A percentile compares a stretch with the other conserved stretches of the same genome.
Conservation (phyloP, 768 basidiomycete genomes). For the Lyophyllum decastes region DNA sequence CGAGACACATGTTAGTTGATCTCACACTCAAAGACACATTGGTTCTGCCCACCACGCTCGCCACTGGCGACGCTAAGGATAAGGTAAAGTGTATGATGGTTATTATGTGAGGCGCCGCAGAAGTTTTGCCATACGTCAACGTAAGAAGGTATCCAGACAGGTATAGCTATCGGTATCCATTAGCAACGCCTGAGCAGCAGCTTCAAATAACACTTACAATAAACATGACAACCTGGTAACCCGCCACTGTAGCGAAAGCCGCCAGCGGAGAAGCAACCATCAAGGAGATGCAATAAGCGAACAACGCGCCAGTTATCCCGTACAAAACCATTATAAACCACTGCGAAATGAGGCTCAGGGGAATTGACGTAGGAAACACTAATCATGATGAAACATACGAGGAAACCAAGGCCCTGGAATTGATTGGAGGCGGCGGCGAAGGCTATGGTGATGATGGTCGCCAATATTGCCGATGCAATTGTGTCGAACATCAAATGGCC, state of each 20-base stretch:
- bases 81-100: slow-evolving; percentile 71
- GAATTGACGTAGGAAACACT: neutral
- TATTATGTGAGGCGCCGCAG: slow-evolving; percentile 53
- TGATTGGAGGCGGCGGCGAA: slow-evolving; percentile 59
- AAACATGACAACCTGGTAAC: slow-evolving; percentile 73
- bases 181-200: neutral
- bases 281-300: slow-evolving; percentile 67
- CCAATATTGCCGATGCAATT: slow-evolving; percentile 55
- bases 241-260: slow-evolving; percentile 73
- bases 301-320: slow-evolving; percentile 66
- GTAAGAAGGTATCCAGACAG: slow-evolving; percentile 69
- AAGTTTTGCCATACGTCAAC: slow-evolving; percentile 70
- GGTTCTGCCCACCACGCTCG: slow-evolving; percentile 55
- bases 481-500: slow-evolving; percentile 79
- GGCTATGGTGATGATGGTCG: slow-evolving; percentile 65
- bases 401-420: slow-evolving; percentile 70
- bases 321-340: slow-evolving; percentile 75
- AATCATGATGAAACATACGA: slow-evolving; percentile 35
- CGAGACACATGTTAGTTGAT: neutral
- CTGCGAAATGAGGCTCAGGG: slow-evolving; percentile 31
- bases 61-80: slow-evolving; percentile 68
- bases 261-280: slow-evolving; percentile 65
- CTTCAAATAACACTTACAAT: slow-evolving; percentile 45
- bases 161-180: slow-evolving; percentile 47
- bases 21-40: neutral